Percentiles rank a stretch among this genome's conserved stretches.
phyloP scores from a whole-genome alignment of 1,139 yeast species.

The Yamadazyma atmosphaerica region DNA sequence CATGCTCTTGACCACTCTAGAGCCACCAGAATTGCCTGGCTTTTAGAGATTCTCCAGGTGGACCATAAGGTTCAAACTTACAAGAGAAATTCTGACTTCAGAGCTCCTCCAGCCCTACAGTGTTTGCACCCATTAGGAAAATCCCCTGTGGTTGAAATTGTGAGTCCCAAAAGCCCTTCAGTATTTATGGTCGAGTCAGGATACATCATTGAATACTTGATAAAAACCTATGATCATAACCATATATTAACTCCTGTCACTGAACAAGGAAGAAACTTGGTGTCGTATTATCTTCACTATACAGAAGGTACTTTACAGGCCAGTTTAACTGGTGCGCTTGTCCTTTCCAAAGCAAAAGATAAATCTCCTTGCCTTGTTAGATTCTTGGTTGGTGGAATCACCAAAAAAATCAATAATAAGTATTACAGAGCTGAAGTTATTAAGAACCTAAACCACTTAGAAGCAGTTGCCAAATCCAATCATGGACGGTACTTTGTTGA shows the following conservation, averaged over 20 bases:
- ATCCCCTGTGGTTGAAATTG: slow-evolving; percentile 40
- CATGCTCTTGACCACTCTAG: slow-evolving; percentile 34
- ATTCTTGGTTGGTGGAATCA: slow-evolving; percentile 24
- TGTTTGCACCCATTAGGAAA: slow-evolving; percentile 43
- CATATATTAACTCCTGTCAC: slow-evolving; percentile 26
- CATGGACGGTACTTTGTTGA: slow-evolving; percentile 37
- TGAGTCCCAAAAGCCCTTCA: slow-evolving; percentile 21
- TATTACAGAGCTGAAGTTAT: slow-evolving; percentile 28
- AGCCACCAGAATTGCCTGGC: slow-evolving; percentile 42
- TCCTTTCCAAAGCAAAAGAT: slow-evolving; percentile 24
- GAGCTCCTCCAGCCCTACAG: slow-evolving; percentile 38
- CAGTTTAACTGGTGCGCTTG: slow-evolving; percentile 30
- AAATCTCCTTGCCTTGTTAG: slow-evolving; percentile 31
- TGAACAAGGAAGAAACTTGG: slow-evolving; percentile 26
- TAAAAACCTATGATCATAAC: slow-evolving; percentile 28
- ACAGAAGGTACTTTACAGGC: slow-evolving; percentile 44
- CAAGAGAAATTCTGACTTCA: slow-evolving; percentile 24
- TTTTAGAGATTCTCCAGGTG: slow-evolving; percentile 36
- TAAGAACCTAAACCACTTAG: slow-evolving; percentile 31
- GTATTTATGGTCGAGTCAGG: slow-evolving; percentile 40
- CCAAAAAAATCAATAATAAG: slow-evolving; percentile 24
- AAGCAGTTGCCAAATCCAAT: slow-evolving; percentile 27
- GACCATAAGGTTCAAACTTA: slow-evolving; percentile 36
- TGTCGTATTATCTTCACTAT: slow-evolving; percentile 38
- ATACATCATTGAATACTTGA: slow-evolving; percentile 32